A percentile compares a stretch with the other conserved stretches of the same genome.
phyloP scores from a whole-genome alignment of 1,284 basidiomycete species.

The Ceratobasidium sp. region DNA sequence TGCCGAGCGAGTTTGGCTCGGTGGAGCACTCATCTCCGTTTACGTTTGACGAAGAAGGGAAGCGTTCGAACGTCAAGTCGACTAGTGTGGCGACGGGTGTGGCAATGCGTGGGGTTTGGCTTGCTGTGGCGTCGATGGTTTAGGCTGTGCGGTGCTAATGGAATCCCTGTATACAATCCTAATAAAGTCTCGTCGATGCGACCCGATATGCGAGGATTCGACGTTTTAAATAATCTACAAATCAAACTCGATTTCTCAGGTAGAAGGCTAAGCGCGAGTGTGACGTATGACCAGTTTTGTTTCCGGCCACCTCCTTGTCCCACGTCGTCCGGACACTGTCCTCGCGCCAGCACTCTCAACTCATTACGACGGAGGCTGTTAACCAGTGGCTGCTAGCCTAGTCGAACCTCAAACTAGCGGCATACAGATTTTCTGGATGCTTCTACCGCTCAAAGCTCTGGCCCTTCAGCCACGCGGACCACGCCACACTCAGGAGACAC shows the following conservation, averaged over 20 bases:
- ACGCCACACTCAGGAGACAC: not conserved
- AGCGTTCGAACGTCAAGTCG: not conserved
- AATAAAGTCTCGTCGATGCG: too few relatives aligned
- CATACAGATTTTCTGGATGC: not conserved
- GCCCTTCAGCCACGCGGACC: too few relatives aligned
- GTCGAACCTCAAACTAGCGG: not conserved
- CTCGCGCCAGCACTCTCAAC: too few relatives aligned
- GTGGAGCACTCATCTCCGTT: constrained; percentile 8
- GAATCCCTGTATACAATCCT: too few relatives aligned
- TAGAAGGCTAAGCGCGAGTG: too few relatives aligned
- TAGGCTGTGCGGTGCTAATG: not conserved
- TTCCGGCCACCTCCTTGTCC: too few relatives aligned
- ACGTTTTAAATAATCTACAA: too few relatives aligned
- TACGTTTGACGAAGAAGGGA: not conserved
- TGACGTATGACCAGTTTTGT: too few relatives aligned
- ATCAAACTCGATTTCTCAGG: too few relatives aligned
- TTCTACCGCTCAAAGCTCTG: not conserved
- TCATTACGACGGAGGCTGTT: not conserved
- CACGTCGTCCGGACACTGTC: too few relatives aligned
- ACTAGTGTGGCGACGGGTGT: not conserved
- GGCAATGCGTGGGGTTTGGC: constrained; percentile 9
- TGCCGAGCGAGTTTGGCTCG: constrained; percentile 15
- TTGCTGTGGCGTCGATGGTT: not conserved
- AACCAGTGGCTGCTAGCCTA: not conserved
- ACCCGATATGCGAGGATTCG: too few relatives aligned